phyloP scores from a whole-genome alignment of 768 basidiomycete genomes.

The Amanita molliuscula region DNA sequence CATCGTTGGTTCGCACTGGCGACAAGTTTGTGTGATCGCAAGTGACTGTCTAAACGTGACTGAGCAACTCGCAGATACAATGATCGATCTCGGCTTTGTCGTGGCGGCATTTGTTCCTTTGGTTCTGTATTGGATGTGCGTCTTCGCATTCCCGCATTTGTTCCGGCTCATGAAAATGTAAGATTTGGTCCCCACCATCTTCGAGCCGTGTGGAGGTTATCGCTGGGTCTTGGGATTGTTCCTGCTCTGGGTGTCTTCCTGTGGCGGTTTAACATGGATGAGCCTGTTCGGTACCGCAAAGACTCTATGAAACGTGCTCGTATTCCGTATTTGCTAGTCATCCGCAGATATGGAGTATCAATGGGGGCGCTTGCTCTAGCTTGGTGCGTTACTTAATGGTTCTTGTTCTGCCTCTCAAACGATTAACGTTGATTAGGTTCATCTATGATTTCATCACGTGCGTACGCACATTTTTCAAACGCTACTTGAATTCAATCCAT shows the following conservation, averaged over 20 bases:
- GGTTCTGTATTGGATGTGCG: conserved; percentile 83
- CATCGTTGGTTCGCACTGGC: conserved; percentile 83
- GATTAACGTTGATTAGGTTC: conserved; percentile 31
- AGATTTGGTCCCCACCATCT: conserved; percentile 76
- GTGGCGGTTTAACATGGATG: conserved; percentile 81
- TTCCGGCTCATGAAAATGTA: not conserved
- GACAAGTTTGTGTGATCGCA: conserved; percentile 46
- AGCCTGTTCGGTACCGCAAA: conserved; percentile 63
- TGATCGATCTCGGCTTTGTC: conserved; percentile 85
- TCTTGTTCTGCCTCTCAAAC: not conserved
- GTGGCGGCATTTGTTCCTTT: conserved; percentile 73
- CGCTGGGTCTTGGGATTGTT: conserved; percentile 74
- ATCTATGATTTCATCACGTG: conserved; percentile 75
- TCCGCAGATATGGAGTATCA: conserved; percentile 74
- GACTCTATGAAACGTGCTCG: conserved; percentile 68
- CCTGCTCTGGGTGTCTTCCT: conserved; percentile 76
- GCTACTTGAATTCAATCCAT: not conserved
- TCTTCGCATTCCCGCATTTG: not conserved
- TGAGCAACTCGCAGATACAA: conserved; percentile 38
- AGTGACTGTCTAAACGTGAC: not conserved
- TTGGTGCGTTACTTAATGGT: conserved; percentile 35
- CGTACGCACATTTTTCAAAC: conserved; percentile 13
- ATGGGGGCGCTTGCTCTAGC: conserved; percentile 64
- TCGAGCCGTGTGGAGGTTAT: conserved; percentile 78
- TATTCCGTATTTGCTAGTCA: conserved; percentile 68